phyloP scores from a whole-genome alignment of 2,329 filamentous ascomycete genomes.

The Torrubiellomyces zombiae region DNA sequence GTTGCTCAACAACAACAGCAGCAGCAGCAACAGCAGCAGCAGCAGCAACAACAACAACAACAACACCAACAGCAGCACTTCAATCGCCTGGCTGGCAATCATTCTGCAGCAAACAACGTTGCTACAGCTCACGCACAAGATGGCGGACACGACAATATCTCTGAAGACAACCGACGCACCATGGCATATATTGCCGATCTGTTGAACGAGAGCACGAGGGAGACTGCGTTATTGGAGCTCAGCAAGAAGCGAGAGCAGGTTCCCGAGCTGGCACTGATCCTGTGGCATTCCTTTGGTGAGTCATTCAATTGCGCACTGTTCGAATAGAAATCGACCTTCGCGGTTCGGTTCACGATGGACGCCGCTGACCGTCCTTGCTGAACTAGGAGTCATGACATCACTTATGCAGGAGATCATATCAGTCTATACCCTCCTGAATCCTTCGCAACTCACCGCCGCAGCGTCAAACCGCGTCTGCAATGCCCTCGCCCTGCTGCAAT shows the following conservation, averaged over 20 bases:
- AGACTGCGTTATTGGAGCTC: conserved; percentile 81
- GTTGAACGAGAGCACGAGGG: conserved; percentile 70
- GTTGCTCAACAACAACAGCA: conserved; percentile 31
- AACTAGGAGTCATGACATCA: conserved; percentile 86
- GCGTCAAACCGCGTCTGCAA: conserved; percentile 96
- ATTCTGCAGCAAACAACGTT: conserved; percentile 31
- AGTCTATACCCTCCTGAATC: conserved; percentile 91
- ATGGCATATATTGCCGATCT: conserved; percentile 85
- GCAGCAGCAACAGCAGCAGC: conserved; percentile 21
- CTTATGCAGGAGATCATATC: conserved; percentile 97
- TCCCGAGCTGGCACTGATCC: conserved; percentile 82
- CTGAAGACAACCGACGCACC: conserved; percentile 85
- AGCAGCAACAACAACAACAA: conserved; percentile 26
- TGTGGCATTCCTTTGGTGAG: conserved; percentile 97
- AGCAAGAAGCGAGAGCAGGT: conserved; percentile 99
- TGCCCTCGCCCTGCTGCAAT: conserved; percentile 85
- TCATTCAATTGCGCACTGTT: conserved; percentile 4
- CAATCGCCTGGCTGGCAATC: conserved; percentile 53
- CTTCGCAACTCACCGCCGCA: conserved; percentile 91
- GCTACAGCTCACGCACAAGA: conserved; percentile 35
- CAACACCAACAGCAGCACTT: conserved; percentile 45
- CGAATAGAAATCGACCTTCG: too few relatives aligned
- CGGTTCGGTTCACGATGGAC: background rate
- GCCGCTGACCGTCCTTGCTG: background rate
- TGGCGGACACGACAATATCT: conserved; percentile 47